Percentiles rank a stretch among this genome's conserved stretches.
Evolutionary conservation across 1,284 basidiomycete species (phyloP).

Genomic region (Mycena citricolor): DNA sequence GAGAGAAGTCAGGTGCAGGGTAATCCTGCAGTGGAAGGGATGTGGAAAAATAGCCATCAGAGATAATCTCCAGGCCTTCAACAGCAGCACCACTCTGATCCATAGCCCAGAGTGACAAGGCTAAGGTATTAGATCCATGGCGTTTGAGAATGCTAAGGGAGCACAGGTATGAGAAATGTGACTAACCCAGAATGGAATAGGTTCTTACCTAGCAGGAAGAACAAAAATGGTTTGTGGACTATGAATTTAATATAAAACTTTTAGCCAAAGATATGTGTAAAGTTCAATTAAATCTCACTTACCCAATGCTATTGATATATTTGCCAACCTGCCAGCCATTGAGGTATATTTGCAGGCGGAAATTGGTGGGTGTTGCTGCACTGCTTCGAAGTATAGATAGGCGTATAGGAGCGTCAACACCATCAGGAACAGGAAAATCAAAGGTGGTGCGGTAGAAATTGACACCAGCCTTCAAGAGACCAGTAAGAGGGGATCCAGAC

Average conservation of each 20-base stretch:
- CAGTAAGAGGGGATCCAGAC: conserved; percentile 35
- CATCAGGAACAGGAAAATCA: conserved; percentile 35
- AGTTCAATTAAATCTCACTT: conserved; percentile 5
- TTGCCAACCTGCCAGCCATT: conserved; percentile 57
- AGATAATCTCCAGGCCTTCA: conserved; percentile 39
- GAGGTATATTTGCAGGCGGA: conserved; percentile 49
- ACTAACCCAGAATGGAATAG: neutral
- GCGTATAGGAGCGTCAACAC: conserved; percentile 45
- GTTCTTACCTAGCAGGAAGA: conserved; percentile 46
- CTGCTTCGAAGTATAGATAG: conserved; percentile 43
- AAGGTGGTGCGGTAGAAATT: conserved; percentile 56
- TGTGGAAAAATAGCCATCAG: conserved; percentile 42
- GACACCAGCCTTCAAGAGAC: conserved; percentile 43
- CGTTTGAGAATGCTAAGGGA: conserved; percentile 41
- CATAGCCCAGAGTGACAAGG: conserved; percentile 48
- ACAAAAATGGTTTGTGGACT: conserved; percentile 49
- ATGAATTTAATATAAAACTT: neutral
- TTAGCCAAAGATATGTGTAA: neutral
- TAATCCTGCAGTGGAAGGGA: conserved; percentile 40
- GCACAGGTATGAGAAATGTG: neutral
- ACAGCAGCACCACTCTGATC: conserved; percentile 42
- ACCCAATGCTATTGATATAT: conserved; percentile 52
- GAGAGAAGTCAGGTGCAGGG: conserved; percentile 34
- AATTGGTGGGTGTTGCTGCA: conserved; percentile 39
- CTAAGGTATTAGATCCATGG: conserved; percentile 43